phyloP scores from a whole-genome alignment of 2,329 filamentous ascomycete genomes.

The Dothideomycetidae sp. region DNA sequence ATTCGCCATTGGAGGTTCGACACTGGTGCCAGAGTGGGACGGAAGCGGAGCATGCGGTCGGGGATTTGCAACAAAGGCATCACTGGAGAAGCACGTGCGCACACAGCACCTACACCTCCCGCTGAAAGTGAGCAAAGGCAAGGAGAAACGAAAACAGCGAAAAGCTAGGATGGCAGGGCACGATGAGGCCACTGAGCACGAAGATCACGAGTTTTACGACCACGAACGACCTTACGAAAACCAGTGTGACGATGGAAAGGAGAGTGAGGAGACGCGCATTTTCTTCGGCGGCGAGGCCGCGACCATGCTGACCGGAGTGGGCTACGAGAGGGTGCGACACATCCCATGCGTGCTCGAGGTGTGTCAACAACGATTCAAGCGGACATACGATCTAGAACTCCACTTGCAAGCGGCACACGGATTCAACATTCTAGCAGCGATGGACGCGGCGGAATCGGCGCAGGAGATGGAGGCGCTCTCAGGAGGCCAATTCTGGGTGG shows the following conservation, averaged over 20 bases:
- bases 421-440: constrained; percentile 24
- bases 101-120: constrained; percentile 60
- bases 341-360: constrained; percentile 37
- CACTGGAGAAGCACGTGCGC: constrained; percentile 71
- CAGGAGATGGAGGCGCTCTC: constrained; percentile 26
- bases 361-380: constrained; percentile 42
- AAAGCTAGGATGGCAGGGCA: constrained; percentile 29
- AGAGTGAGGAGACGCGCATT: constrained; percentile 2
- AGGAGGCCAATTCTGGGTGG: constrained; percentile 34
- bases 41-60: constrained; percentile 56
- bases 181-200: constrained; percentile 13
- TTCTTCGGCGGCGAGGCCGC: constrained; percentile 1
- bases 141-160: constrained; percentile 23
- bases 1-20: constrained; percentile 46
- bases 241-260: constrained; percentile 6
- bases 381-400: constrained; percentile 42
- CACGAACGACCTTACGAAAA: not conserved
- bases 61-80: constrained; percentile 61
- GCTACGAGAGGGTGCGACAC: constrained; percentile 37
- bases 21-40: constrained; percentile 47
- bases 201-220: constrained; percentile 10
- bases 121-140: constrained; percentile 18
- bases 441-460: constrained; percentile 20
- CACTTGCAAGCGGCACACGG: constrained; percentile 37
- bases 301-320: constrained; percentile 39